These are phyloP conservation scores for Coemansia sp. DNA, from an alignment of 192 early-diverging fungal species.

Conservation along the genomic window DNA sequence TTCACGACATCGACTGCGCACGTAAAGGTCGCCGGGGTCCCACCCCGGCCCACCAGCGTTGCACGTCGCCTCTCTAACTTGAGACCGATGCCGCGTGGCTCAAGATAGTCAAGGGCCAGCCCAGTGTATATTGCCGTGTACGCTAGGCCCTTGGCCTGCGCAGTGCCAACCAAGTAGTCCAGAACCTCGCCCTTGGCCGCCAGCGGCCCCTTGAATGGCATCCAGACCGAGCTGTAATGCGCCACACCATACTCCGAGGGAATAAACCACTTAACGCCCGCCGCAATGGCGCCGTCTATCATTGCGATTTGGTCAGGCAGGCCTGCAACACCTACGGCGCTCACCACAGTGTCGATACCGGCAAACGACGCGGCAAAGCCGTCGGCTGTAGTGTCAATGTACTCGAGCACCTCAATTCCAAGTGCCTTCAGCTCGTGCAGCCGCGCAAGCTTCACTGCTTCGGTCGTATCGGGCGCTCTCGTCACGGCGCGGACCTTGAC, in stretches of 20 bases:
- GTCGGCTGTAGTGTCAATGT: neutral
- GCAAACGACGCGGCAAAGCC: constrained; percentile 19
- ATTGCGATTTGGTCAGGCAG: constrained; percentile 26
- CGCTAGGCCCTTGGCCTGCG: constrained; percentile 14
- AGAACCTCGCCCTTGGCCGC: constrained; percentile 25
- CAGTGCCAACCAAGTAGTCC: constrained; percentile 14
- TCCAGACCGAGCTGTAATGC: constrained; percentile 21
- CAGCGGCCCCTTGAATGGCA: constrained; percentile 42
- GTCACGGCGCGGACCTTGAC: constrained; percentile 35
- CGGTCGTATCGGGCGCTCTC: constrained; percentile 1
- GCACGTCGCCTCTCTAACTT: constrained; percentile 14
- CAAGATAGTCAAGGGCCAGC: constrained; percentile 43
- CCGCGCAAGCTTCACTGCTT: constrained; percentile 23
- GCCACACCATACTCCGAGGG: constrained; percentile 47
- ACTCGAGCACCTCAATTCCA: constrained; percentile 25
- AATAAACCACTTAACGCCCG: constrained; percentile 46
- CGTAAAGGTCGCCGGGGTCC: constrained; percentile 30
- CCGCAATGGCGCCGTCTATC: constrained; percentile 37
- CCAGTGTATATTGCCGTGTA: constrained; percentile 45
- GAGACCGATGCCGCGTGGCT: constrained; percentile 34
- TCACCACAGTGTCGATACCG: constrained; percentile 32
- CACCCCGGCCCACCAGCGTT: constrained; percentile 46
- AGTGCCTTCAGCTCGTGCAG: constrained; percentile 5
- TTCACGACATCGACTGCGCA: constrained; percentile 16
- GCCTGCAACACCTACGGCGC: constrained; percentile 24